phyloP scores from a whole-genome alignment of 441 rosid genomes.

The Pelargonium australe region DNA sequence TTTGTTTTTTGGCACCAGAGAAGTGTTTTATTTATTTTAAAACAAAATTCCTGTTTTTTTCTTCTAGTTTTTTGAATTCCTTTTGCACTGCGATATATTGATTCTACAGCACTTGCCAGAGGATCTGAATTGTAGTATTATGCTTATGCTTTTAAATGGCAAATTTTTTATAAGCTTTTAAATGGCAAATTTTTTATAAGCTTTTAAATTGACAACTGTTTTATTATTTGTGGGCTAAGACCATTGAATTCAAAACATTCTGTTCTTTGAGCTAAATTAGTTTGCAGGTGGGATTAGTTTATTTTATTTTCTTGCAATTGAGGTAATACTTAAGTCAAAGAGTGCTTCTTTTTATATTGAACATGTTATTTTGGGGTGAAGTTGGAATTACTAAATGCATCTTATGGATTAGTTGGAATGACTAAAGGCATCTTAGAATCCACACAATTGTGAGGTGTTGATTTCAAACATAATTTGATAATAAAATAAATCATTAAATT shows the following conservation, averaged over 20 bases:
- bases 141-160: not conserved
- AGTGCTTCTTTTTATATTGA: not conserved
- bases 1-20: constrained; percentile 10
- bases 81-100: not conserved
- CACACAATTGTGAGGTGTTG: not conserved
- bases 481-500: not conserved
- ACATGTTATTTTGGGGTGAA: not conserved
- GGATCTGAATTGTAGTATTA: not conserved
- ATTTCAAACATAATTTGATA: not conserved
- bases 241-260: not conserved
- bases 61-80: not conserved
- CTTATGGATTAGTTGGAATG: not conserved
- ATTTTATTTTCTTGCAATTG: not conserved
- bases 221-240: not conserved
- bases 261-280: too few species aligned
- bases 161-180: too few species aligned
- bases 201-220: constrained; percentile 3
- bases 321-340: not conserved
- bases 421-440: not conserved
- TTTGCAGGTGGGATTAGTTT: not conserved
- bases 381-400: not conserved
- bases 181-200: too few species aligned
- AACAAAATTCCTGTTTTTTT: not conserved
- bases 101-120: not conserved
- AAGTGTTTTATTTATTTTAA: not conserved